A percentile compares a stretch with the other conserved stretches of the same genome.
Evolutionary conservation across 2,329 filamentous ascomycete genomes (phyloP).

Genomic region (Septoria petroselini): DNA sequence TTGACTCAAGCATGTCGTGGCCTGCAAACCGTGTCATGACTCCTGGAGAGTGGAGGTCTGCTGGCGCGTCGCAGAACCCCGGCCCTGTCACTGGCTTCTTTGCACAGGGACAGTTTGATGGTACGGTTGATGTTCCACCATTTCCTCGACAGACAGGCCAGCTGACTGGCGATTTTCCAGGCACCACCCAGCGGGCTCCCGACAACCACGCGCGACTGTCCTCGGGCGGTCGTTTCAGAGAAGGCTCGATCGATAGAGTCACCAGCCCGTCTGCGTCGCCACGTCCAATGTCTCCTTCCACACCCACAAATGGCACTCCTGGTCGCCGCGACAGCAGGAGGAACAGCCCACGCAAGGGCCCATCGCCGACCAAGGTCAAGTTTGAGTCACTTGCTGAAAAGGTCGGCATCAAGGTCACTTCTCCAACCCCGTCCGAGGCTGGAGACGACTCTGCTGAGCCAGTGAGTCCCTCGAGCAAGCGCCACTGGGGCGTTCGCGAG

Average conservation of each 20-base stretch:
- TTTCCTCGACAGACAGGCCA: slow-evolving; percentile 14
- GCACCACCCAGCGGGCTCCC: slow-evolving; percentile 19
- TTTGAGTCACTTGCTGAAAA: slow-evolving; percentile 49
- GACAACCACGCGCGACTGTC: slow-evolving; percentile 6
- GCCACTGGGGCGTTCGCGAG: slow-evolving; percentile 34
- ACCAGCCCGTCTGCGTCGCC: slow-evolving; percentile 26
- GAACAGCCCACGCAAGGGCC: slow-evolving; percentile 27
- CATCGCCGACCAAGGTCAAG: slow-evolving; percentile 47
- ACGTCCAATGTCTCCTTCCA: slow-evolving; percentile 24
- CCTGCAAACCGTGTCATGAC: slow-evolving; percentile 34
- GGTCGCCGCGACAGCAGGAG: slow-evolving; percentile 10
- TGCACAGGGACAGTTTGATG: slow-evolving; percentile 36
- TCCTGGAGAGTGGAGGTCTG: slow-evolving; percentile 36
- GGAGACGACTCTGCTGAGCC: slow-evolving; percentile 17
- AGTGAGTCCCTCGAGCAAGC: slow-evolving; percentile 31
- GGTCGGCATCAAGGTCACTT: slow-evolving; percentile 40
- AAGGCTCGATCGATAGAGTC: slow-evolving; percentile 30
- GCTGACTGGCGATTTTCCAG: slow-evolving; percentile 18
- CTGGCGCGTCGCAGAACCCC: slow-evolving; percentile 34
- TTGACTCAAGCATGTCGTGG: slow-evolving; percentile 31
- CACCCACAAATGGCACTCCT: slow-evolving; percentile 26
- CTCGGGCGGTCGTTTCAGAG: slow-evolving; percentile 27
- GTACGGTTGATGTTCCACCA: slow-evolving; percentile 26
- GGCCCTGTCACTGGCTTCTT: slow-evolving; percentile 36
- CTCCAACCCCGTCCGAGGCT: slow-evolving; percentile 22